Conservation (phyloP, 495 filamentous ascomycete genomes). For the Hyphodiscus hymeniophilus region DNA sequence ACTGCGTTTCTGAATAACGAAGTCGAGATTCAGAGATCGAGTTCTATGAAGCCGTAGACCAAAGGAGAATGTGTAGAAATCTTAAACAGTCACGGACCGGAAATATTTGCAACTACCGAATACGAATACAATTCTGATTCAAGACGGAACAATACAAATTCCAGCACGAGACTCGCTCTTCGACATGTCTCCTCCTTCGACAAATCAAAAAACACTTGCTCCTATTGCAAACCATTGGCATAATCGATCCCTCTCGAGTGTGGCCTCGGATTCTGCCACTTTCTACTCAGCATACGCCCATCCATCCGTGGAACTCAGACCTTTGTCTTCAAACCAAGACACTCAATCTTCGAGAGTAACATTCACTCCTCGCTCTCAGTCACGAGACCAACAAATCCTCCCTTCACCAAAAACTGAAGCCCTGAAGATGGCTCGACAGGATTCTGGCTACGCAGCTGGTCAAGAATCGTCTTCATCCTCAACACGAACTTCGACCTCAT, state of each 20-base stretch:
- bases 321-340: background rate
- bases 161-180: background rate
- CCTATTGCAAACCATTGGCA: constrained; percentile 12
- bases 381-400: background rate
- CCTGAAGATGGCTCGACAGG: constrained; percentile 16
- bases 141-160: background rate
- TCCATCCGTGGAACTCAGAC: background rate
- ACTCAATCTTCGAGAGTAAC: background rate
- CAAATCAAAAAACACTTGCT: constrained; percentile 1
- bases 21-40: no score
- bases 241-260: constrained; percentile 13
- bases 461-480: constrained; percentile 1
- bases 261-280: constrained; percentile 17
- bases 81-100: no score
- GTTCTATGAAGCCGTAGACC: no score
- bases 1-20: no score
- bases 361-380: background rate
- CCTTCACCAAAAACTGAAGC: constrained; percentile 7
- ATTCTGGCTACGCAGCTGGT: constrained; percentile 16
- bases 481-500: background rate
- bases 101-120: no score
- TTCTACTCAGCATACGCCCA: constrained; percentile 21
- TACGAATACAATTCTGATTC: no score
- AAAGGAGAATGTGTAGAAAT: no score
- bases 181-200: constrained; percentile 4